A percentile compares a stretch with the other conserved stretches of the same genome.
Conservation (phyloP, 2,329 filamentous ascomycete genomes). For the Ophiostoma tasmaniense region DNA sequence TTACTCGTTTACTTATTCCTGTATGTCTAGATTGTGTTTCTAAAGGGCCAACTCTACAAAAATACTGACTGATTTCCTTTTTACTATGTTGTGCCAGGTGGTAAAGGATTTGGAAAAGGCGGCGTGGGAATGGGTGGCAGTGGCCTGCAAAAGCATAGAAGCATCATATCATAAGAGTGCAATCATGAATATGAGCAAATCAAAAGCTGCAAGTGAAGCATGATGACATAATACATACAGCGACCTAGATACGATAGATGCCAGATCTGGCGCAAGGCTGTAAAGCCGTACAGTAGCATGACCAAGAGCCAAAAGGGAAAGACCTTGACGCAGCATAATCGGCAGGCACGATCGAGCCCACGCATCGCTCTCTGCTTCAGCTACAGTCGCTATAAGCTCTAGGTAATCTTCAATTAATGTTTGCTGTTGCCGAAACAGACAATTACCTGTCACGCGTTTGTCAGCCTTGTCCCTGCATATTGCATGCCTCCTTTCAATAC, state of each 20-base stretch:
- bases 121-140: background rate
- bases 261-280: background rate
- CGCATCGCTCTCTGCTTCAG: no score
- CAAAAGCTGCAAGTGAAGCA: background rate
- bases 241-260: background rate
- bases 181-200: background rate
- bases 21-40: background rate
- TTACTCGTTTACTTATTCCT: background rate
- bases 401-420: background rate
- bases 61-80: background rate
- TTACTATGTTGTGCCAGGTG: background rate
- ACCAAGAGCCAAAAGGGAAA: background rate
- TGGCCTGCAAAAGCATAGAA: background rate
- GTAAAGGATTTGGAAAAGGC: background rate
- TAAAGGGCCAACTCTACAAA: background rate
- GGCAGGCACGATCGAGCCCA: background rate
- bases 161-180: background rate
- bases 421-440: no score
- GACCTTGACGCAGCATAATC: background rate
- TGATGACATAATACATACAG: background rate
- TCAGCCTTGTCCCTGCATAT: constrained; percentile 5
- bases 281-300: background rate
- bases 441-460: background rate
- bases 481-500: background rate
- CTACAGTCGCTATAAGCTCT: background rate